Percentiles rank a stretch among this genome's conserved stretches.
These are phyloP conservation scores for Suillus sp. DNA, from an alignment of 768 basidiomycete species.

Conservation along the genomic window DNA sequence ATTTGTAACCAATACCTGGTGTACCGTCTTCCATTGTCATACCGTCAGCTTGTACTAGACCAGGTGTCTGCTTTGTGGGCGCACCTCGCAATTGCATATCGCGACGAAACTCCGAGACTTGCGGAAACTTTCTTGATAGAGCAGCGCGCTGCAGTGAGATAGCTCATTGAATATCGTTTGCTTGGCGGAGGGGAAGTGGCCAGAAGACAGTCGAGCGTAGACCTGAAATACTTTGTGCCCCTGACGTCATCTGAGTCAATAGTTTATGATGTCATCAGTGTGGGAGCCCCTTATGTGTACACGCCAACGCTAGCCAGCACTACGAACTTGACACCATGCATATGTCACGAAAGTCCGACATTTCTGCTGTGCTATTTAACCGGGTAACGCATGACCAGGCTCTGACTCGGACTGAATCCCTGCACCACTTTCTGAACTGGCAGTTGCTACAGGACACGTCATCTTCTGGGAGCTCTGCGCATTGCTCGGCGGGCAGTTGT, in stretches of 20 bases:
- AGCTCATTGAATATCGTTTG: background rate
- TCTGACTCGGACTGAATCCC: background rate
- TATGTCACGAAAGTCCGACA: too few species aligned
- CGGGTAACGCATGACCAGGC: too few species aligned
- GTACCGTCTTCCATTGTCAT: background rate
- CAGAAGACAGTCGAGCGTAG: background rate
- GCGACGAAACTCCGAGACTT: background rate
- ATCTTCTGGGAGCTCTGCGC: background rate
- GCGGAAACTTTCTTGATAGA: background rate
- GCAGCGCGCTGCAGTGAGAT: background rate
- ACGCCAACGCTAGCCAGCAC: too few species aligned
- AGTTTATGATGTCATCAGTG: constrained; percentile 1
- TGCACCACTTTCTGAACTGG: background rate
- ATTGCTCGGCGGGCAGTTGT: background rate
- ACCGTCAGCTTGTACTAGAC: background rate
- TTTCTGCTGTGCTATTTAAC: too few species aligned
- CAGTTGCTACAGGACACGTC: too few species aligned
- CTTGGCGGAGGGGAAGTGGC: background rate
- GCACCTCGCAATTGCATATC: constrained; percentile 6
- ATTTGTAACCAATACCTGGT: constrained; percentile 3
- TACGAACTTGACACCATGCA: too few species aligned
- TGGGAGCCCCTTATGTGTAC: too few species aligned
- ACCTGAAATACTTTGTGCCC: background rate
- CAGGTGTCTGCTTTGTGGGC: background rate
- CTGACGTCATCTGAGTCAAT: background rate